Conservation (phyloP, 1,284 basidiomycete genomes). For the Stereum hirsutum region DNA sequence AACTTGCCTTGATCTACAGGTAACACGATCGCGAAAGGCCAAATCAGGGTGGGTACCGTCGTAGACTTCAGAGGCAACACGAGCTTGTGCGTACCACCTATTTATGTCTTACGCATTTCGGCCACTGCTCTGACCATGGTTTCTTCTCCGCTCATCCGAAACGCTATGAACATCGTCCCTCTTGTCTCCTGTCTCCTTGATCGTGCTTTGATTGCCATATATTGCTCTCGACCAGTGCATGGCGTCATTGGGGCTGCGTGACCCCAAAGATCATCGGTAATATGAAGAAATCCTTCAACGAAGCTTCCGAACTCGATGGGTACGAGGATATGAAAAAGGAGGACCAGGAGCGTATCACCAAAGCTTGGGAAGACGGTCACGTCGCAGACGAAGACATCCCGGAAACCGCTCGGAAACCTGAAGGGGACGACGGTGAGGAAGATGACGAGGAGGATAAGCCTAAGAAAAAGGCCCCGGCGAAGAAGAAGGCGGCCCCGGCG, state of each 20-base stretch:
- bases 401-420: constrained; percentile 52
- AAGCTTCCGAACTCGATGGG: constrained; percentile 61
- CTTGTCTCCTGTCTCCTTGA: constrained; percentile 6
- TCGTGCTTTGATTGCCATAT: constrained; percentile 14
- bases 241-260: constrained; percentile 81
- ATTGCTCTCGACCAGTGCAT: constrained; percentile 34
- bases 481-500: constrained; percentile 20
- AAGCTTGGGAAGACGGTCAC: constrained; percentile 65
- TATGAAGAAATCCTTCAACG: constrained; percentile 54
- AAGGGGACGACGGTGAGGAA: constrained; percentile 34
- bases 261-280: constrained; percentile 65
- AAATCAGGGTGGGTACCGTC: constrained; percentile 65
- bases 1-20: constrained; percentile 33
- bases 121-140: background rate
- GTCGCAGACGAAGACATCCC: constrained; percentile 78
- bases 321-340: constrained; percentile 57
- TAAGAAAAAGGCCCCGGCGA: constrained; percentile 22
- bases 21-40: constrained; percentile 64
- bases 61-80: constrained; percentile 71
- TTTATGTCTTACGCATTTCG: constrained; percentile 2
- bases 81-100: constrained; percentile 46
- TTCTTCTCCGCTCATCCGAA: background rate
- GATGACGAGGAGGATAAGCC: constrained; percentile 23
- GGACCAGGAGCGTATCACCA: constrained; percentile 56
- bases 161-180: background rate